These are phyloP conservation scores for Xylariaceae sp. DNA, from an alignment of 2,329 filamentous ascomycete species.

Conservation along the genomic window DNA sequence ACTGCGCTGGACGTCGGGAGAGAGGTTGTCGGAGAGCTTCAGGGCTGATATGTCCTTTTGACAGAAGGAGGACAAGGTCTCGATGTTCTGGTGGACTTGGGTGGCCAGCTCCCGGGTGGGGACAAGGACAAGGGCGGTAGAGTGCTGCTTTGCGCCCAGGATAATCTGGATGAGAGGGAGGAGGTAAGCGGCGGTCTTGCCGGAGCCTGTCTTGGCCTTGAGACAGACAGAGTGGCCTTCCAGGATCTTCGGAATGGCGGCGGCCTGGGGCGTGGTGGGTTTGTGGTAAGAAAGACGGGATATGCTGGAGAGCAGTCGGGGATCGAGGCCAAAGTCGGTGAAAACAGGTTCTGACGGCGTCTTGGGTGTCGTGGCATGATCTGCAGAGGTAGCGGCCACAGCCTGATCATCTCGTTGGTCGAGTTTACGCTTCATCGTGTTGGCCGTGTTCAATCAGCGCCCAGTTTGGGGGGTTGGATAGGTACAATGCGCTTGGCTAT, in stretches of 20 bases:
- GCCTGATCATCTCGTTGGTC: slow-evolving; percentile 48
- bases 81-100: slow-evolving; percentile 78
- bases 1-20: slow-evolving; percentile 81
- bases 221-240: slow-evolving; percentile 87
- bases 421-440: slow-evolving; percentile 58
- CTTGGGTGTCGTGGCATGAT: slow-evolving; percentile 5
- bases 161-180: slow-evolving; percentile 84
- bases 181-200: slow-evolving; percentile 95
- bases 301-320: slow-evolving; percentile 80
- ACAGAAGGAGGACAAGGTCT: slow-evolving; percentile 76
- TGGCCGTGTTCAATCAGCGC: neutral
- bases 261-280: slow-evolving; percentile 84
- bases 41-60: slow-evolving; percentile 76
- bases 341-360: slow-evolving; percentile 53
- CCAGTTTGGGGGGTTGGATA: too few relatives aligned
- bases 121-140: slow-evolving; percentile 78
- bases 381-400: slow-evolving; percentile 21
- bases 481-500: too few relatives aligned
- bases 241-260: slow-evolving; percentile 82
- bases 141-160: slow-evolving; percentile 64
- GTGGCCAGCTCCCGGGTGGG: slow-evolving; percentile 92
- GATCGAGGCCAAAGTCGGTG: slow-evolving; percentile 72
- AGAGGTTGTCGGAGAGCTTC: slow-evolving; percentile 87
- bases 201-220: slow-evolving; percentile 90
- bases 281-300: slow-evolving; percentile 77